phyloP scores from a whole-genome alignment of 164 flowering plant species.

The Aristolochia fimbriata region DNA sequence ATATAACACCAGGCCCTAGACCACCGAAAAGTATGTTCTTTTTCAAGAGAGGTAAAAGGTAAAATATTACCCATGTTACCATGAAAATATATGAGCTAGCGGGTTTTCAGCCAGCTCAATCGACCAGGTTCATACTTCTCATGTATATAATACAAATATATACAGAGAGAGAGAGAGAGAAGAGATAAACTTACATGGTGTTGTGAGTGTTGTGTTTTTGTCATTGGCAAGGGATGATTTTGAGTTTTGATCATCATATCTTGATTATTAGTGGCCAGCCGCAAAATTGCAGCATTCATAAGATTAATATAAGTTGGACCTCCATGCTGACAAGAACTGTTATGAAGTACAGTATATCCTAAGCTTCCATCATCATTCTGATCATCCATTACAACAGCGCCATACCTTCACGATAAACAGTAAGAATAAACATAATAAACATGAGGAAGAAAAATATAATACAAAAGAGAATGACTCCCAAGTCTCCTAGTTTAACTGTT shows the following conservation, averaged over 20 bases:
- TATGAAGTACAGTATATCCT: slow-evolving; percentile 88
- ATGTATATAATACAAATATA: too few relatives aligned
- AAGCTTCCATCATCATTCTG: slow-evolving; percentile 72
- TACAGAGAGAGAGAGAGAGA: background rate
- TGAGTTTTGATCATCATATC: slow-evolving; percentile 79
- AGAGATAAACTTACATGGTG: slow-evolving; percentile 57
- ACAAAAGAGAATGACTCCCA: background rate
- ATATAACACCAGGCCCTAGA: too few relatives aligned
- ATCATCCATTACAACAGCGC: slow-evolving; percentile 90
- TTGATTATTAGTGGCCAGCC: slow-evolving; percentile 58
- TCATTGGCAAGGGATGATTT: slow-evolving; percentile 88
- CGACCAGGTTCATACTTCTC: too few relatives aligned
- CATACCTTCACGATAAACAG: slow-evolving; percentile 52
- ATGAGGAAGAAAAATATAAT: background rate
- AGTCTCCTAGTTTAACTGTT: too few relatives aligned
- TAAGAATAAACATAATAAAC: background rate
- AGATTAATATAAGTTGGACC: slow-evolving; percentile 90
- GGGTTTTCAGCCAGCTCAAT: too few relatives aligned
- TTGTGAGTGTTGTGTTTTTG: slow-evolving; percentile 71
- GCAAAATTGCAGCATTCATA: slow-evolving; percentile 83
- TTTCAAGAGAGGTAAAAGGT: too few relatives aligned
- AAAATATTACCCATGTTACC: too few relatives aligned
- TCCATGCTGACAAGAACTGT: slow-evolving; percentile 88
- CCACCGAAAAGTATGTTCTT: too few relatives aligned
- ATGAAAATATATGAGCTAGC: too few relatives aligned